Conservation (phyloP, 2,329 filamentous ascomycete species). For the Penicillium olsonii region DNA sequence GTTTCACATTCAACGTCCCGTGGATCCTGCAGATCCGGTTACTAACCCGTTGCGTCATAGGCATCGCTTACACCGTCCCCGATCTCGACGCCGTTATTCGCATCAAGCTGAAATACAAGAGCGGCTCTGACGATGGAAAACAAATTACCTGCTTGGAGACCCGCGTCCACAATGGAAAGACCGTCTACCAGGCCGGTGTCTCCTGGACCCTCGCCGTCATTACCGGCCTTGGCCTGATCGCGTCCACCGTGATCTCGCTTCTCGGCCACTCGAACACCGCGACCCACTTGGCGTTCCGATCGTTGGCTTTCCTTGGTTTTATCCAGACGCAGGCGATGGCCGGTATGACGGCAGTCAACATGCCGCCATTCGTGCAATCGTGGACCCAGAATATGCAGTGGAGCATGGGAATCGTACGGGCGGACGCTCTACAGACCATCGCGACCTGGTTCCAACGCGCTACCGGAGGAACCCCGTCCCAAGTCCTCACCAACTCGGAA, state of each 20-base stretch:
- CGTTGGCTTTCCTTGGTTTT: constrained; percentile 86
- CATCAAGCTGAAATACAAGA: constrained; percentile 14
- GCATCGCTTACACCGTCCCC: constrained; percentile 83
- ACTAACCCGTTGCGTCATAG: constrained; percentile 32
- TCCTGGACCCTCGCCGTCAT: constrained; percentile 88
- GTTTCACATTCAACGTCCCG: background rate
- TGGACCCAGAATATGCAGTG: constrained; percentile 99
- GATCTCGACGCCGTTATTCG: constrained; percentile 41
- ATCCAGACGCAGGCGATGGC: constrained; percentile 93
- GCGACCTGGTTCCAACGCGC: constrained; percentile 95
- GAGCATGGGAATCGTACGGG: constrained; percentile 91
- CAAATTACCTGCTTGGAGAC: constrained; percentile 32
- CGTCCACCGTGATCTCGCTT: constrained; percentile 84
- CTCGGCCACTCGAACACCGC: constrained; percentile 91
- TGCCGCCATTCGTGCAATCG: constrained; percentile 83
- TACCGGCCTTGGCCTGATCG: constrained; percentile 76
- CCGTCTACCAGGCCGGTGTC: constrained; percentile 79
- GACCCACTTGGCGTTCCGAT: constrained; percentile 89
- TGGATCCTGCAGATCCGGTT: background rate
- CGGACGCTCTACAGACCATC: constrained; percentile 80
- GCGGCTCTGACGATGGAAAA: background rate
- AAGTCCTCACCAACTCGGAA: constrained; percentile 70
- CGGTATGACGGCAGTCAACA: constrained; percentile 74
- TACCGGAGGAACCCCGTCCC: constrained; percentile 81
- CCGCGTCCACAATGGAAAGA: constrained; percentile 42